A percentile compares a stretch with the other conserved stretches of the same genome.
Conservation (phyloP, 768 basidiomycete genomes). For the Amanita pseudoporphyria region DNA sequence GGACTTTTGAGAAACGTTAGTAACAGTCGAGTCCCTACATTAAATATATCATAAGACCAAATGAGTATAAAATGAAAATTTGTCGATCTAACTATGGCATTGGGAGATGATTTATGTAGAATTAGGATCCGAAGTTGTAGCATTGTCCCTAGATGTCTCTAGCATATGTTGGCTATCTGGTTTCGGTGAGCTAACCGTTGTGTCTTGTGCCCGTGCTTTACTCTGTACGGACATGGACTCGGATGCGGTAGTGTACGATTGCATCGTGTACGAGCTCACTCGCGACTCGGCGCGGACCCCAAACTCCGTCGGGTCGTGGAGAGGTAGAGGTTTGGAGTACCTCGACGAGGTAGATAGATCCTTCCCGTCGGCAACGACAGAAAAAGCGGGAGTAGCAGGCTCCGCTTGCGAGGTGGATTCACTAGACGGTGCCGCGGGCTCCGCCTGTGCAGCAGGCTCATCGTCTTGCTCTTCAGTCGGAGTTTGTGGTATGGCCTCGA, state of each 20-base stretch:
- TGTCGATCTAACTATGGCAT: too few relatives aligned
- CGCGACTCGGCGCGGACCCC: slow-evolving; percentile 15
- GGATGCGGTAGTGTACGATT: slow-evolving; percentile 24
- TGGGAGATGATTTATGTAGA: neutral
- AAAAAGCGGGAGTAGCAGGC: neutral
- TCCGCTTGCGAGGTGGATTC: too few relatives aligned
- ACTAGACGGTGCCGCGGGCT: too few relatives aligned
- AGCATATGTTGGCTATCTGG: neutral
- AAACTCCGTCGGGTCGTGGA: slow-evolving; percentile 10
- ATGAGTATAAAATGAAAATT: neutral
- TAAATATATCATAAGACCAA: neutral
- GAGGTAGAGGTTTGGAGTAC: slow-evolving; percentile 11
- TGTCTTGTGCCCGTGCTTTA: neutral
- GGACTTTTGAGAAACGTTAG: neutral
- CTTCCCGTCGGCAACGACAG: neutral
- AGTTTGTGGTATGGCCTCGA: neutral
- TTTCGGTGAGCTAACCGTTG: neutral
- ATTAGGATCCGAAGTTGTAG: too few relatives aligned
- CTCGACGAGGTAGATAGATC: slow-evolving; percentile 10
- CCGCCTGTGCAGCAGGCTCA: neutral
- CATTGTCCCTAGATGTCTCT: too few relatives aligned
- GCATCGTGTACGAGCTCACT: slow-evolving; percentile 18
- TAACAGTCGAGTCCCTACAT: neutral
- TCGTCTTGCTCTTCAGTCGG: neutral
- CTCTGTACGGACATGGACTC: slow-evolving; percentile 16